A percentile compares a stretch with the other conserved stretches of the same genome.
These are phyloP conservation scores for Talaromyces stipitatus DNA, from an alignment of 495 filamentous ascomycete species.

Conservation along the genomic window DNA sequence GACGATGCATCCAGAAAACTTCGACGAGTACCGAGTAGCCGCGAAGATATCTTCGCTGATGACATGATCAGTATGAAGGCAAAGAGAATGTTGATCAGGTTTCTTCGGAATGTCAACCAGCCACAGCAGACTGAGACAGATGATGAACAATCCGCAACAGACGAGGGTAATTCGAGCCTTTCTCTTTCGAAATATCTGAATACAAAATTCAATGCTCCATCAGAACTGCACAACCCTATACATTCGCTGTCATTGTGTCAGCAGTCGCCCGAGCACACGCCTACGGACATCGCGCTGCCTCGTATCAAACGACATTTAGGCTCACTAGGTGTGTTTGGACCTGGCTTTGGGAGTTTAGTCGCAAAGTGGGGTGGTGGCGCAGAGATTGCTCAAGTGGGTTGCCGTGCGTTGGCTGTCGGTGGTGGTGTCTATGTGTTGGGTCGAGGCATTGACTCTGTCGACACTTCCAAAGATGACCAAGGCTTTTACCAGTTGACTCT, in stretches of 20 bases:
- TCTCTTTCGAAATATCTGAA: conserved; percentile 58
- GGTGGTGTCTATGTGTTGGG: conserved; percentile 85
- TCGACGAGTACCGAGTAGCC: conserved; percentile 63
- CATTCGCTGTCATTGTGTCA: conserved; percentile 74
- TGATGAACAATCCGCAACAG: conserved; percentile 18
- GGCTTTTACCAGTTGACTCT: conserved; percentile 41
- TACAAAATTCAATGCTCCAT: conserved; percentile 65
- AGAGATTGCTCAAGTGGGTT: conserved; percentile 90
- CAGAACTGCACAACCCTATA: conserved; percentile 60
- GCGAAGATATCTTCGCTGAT: conserved; percentile 82
- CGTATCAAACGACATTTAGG: conserved; percentile 72
- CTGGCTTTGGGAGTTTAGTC: conserved; percentile 76
- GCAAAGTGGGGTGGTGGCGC: conserved; percentile 89
- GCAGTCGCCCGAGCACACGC: conserved; percentile 43
- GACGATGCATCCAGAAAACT: conserved; percentile 23
- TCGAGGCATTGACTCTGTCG: conserved; percentile 46
- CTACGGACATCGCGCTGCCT: conserved; percentile 56
- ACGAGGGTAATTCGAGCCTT: conserved; percentile 24
- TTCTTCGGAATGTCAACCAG: conserved; percentile 57
- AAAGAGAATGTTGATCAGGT: conserved; percentile 80
- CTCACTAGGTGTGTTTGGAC: conserved; percentile 80
- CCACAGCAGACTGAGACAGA: conserved; percentile 11
- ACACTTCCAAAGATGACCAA: conserved; percentile 12
- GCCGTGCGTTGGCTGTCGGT: conserved; percentile 85
- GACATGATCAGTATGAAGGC: conserved; percentile 61